Evolutionary conservation across 768 basidiomycete species (phyloP), one percentile per base, ranked within the genome.

Genomic region (Royoungia palumana): DNA sequence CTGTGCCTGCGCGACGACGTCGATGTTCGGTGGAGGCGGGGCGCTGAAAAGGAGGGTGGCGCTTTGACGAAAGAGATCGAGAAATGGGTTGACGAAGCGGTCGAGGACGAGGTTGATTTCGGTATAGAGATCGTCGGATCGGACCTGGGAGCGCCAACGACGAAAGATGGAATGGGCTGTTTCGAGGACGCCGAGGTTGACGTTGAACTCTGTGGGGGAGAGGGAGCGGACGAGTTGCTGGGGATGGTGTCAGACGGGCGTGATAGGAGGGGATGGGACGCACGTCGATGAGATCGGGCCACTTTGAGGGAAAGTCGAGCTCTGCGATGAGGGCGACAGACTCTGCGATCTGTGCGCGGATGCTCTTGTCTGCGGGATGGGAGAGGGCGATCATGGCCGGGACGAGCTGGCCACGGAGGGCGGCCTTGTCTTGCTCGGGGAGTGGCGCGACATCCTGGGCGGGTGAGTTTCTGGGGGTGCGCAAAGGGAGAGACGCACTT

Each of bases 81-180:
- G 79, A 73, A 93, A 98, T 0, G 92, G 88, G 2, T 72, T 64
- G 70, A 88, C 83, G 72, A 98, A 96, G 60, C 83, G 84, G 35
- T 72, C 74, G 32, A 98, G 77, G 46, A 96, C 94, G 47, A 89
- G 75, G 68, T 95, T 96, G 75, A 99, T 97, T 60, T 87, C 89
- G 4, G 83, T 76, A 73, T 85, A 98, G 39, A 99, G 82, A 35
- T 77, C 67, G 68, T 99, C 87, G 12, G 89, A 87, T 49, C 93
- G 83, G 54, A 93, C 88, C 59, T 87, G 88, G 2, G 91, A 83
- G 37, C 95, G 82, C 95, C 95, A 99, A 40, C 85, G 87, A 36
- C 76, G 80, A 72, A 97, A 98, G 60, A 99, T 97, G 34, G 92
- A 94, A 66, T 97, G 96, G 0, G 94, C 94, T 0, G 94, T 94